These are phyloP conservation scores for Saccharomycopsis crataegensis DNA, from an alignment of 1,139 yeast species.

Conservation along the genomic window DNA sequence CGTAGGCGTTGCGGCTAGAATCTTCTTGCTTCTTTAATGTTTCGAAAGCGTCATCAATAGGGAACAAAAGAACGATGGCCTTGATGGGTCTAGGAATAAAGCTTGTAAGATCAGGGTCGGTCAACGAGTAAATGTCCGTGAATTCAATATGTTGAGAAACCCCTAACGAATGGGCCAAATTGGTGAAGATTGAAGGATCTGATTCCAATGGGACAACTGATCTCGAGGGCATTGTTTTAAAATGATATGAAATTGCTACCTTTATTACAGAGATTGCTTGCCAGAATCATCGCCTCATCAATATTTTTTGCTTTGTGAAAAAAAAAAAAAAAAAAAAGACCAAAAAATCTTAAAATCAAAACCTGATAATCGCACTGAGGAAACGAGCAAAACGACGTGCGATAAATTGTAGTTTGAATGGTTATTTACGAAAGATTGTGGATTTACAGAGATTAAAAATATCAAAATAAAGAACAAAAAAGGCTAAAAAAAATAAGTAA, in stretches of 20 bases:
- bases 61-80: constrained; percentile 74
- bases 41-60: constrained; percentile 62
- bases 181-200: constrained; percentile 79
- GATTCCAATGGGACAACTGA: constrained; percentile 83
- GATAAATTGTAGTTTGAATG: too few relatives aligned
- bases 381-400: too few relatives aligned
- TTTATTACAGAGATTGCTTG: too few relatives aligned
- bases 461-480: too few relatives aligned
- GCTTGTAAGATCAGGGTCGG: constrained; percentile 69
- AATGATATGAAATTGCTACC: not conserved
- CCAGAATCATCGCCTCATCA: not conserved
- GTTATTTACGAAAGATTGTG: too few relatives aligned
- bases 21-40: constrained; percentile 10
- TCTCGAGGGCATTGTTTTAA: not conserved
- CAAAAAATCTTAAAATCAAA: not conserved
- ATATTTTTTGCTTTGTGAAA: too few relatives aligned
- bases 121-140: constrained; percentile 76
- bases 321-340: not conserved
- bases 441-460: too few relatives aligned
- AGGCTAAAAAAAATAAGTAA: too few relatives aligned
- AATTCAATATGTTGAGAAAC: constrained; percentile 53
- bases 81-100: constrained; percentile 77
- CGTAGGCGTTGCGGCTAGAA: not conserved
- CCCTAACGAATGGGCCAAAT: constrained; percentile 62
- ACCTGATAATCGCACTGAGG: too few relatives aligned